phyloP scores from a whole-genome alignment of 1,284 basidiomycete genomes.

The Ceratobasidium sp. region DNA sequence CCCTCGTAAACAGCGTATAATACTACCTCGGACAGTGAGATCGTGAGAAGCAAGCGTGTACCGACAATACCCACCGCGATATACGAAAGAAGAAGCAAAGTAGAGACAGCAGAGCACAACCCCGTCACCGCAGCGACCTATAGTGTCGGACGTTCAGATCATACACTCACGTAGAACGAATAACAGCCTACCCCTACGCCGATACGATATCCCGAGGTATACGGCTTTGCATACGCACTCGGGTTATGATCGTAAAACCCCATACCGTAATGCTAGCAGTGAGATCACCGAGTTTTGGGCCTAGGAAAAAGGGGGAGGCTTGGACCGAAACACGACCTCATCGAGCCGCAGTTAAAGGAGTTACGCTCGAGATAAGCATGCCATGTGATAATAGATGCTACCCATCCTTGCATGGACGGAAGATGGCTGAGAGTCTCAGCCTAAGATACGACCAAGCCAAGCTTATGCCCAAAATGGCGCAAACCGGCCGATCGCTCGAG shows the following conservation, averaged over 20 bases:
- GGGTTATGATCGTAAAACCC: conserved; percentile 12
- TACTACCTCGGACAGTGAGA: neutral
- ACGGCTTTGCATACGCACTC: conserved; percentile 3
- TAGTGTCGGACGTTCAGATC: neutral
- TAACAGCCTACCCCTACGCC: conserved; percentile 20
- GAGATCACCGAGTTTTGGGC: neutral
- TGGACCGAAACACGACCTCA: too few species aligned
- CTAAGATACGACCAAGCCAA: too few species aligned
- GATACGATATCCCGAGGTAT: conserved; percentile 6
- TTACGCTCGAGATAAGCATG: too few species aligned
- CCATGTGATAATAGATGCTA: too few species aligned
- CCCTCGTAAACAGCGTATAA: conserved; percentile 18
- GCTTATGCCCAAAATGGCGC: too few species aligned
- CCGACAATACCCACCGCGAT: neutral
- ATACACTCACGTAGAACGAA: neutral
- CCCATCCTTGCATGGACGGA: too few species aligned
- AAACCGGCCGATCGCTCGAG: too few species aligned
- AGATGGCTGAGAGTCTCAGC: too few species aligned
- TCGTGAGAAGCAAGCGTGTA: too few species aligned
- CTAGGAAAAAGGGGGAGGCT: neutral
- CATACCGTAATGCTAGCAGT: neutral
- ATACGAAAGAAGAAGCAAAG: conserved; percentile 20
- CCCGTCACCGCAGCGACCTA: conserved; percentile 13
- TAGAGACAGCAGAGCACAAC: conserved; percentile 30
- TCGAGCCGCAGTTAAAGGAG: too few species aligned